Base-by-base conservation (phyloP, 2,329 filamentous ascomycete species). In the Ceratocystiopsis minuta region DNA sequence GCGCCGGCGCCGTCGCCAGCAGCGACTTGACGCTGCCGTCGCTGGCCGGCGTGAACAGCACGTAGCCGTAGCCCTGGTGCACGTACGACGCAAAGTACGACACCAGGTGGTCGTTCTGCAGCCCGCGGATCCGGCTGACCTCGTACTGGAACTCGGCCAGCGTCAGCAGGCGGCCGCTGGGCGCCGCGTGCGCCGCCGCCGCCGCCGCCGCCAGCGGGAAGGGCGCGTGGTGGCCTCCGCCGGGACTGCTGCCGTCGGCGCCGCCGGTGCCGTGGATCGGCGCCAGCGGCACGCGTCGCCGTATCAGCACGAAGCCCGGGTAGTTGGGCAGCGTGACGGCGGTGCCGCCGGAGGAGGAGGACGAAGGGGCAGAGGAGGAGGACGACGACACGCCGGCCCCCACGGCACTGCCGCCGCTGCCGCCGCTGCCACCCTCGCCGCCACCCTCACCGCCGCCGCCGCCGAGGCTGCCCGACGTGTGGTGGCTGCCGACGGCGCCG, bases 1-100 rank as follows among this genome's bases (percentile, higher is more conserved):
- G 68, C 17, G 67, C 60, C 2, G 79, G 75, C 6, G 70, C 71
- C 40, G 71, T 72, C 15, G 74, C 66, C 45, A 85, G 66, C 55
- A 83, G 78, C 0, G 74, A 71, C 51, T 73, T 76, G 34, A 86
- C 66, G 15, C 64, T 80, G 49, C 71, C 73, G 47, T 84, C 78
- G 44, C 69, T 68, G 9, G 75, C 67, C 15, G 80, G 79, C 15
- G 73, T 72, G 42, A 80, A 74, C 16, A 86, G 62, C 18, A 77
- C 63, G 52, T 78, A 85, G 9, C 74, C 78, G 45, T 58, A 62
- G 6, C 68, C 73, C 48, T 73, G 71, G 42, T 77, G 66, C 2
- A 69, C 74, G 54, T 85, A 86, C 0, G 80, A 81, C 3, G 72
- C 74, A 68, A 73, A 83, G 36, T 80, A 70, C 12, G 72, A 75